Evolutionary conservation across 805 yeast species (phyloP), one percentile per base, ranked within the genome.

Genomic region (Debaryomyces tyrocola): DNA sequence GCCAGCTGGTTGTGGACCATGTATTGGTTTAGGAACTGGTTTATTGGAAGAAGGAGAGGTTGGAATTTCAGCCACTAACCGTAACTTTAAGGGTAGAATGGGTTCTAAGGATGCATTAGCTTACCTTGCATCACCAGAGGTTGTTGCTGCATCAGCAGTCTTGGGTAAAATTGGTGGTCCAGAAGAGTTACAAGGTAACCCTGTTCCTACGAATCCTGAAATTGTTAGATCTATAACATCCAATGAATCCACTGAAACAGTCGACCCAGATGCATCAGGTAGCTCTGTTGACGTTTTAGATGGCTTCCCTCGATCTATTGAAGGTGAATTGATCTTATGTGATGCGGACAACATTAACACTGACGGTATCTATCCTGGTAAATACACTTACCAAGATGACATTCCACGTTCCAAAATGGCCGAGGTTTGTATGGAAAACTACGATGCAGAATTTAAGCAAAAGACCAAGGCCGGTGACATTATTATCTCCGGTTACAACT

Each of bases 1-100:
- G 57, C 98, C 98, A 17, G 96, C 99, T 12, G 99, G 99, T 18
- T 94, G 99, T 74, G 99, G 99, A 39, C 99, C 99, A 20, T 94
- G 99, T 75, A 94, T 94, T 62, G 99, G 99, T 33, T 75, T 94
- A 46, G 99, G 99, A 46, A 78, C 95, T 24, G 99, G 99, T 41
- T 74, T 94, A 53, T 75, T 94, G 55, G 84, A 94, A 69, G 92
- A 89, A 31, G 99, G 99, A 38, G 98, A 94, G 69, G 96, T 94
- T 48, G 99, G 99, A 54, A 94, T 94, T 59, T 88, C 96, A 53
- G 99, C 99, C 48, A 94, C 99, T 6, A 94, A 94, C 75, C 84
- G 99, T 75, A 94, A 94, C 72, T 94, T 94, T 80, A 94, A 94
- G 73, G 99, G 99, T 51, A 84, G 99, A 73, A 94, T 94, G 99